phyloP scores from a whole-genome alignment of 148 eudicot species.

The Chenopodium quinoa region DNA sequence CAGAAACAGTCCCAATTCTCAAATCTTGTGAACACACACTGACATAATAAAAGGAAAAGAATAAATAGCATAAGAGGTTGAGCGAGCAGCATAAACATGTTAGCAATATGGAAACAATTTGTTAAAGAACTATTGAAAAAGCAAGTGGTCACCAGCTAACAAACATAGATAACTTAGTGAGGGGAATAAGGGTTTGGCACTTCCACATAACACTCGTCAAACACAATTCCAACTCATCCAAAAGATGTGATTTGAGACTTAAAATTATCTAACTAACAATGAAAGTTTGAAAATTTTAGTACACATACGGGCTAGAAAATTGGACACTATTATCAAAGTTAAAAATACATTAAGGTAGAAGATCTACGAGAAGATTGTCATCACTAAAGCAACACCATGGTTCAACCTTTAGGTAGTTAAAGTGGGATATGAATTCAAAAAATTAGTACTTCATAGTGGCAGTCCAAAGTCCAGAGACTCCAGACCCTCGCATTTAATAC shows the following conservation, averaged over 20 bases:
- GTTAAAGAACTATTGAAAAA: background rate
- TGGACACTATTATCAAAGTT: background rate
- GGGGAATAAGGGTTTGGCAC: background rate
- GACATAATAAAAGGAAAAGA: background rate
- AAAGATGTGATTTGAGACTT: background rate
- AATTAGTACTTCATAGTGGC: background rate
- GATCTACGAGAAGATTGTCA: background rate
- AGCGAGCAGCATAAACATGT: background rate
- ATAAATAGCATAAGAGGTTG: background rate
- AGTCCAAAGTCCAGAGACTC: background rate
- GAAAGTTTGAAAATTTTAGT: background rate
- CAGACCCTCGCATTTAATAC: background rate
- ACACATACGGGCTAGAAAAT: background rate
- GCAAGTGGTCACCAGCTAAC: background rate
- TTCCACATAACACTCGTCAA: background rate
- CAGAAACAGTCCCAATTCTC: background rate
- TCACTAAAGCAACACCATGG: background rate
- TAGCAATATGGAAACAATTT: background rate
- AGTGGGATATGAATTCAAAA: background rate
- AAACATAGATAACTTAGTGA: background rate
- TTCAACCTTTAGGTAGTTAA: background rate
- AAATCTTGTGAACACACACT: background rate
- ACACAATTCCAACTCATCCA: background rate
- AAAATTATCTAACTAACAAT: background rate
- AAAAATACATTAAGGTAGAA: background rate